Conservation (phyloP, 176 grass and related monocot genomes). For the Oryza nivara region DNA sequence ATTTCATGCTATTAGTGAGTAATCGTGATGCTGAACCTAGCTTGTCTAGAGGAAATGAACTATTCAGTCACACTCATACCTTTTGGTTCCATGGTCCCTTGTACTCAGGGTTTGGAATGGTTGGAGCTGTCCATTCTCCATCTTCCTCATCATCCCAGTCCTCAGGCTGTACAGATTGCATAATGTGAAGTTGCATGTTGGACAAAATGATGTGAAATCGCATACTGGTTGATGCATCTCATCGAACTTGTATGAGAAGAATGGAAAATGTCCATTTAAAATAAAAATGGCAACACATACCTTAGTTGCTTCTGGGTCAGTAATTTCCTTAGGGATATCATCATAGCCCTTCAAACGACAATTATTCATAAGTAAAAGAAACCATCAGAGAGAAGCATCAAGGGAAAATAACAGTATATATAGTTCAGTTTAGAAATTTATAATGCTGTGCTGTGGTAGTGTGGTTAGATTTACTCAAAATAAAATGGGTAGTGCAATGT, state of each 20-base stretch:
- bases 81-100: slow-evolving; percentile 67
- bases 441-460: not conserved
- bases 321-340: slow-evolving; percentile 71
- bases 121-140: slow-evolving; percentile 70
- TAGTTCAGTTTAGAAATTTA: not conserved
- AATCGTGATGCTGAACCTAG: not conserved
- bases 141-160: slow-evolving; percentile 81
- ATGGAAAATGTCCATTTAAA: not conserved
- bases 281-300: slow-evolving; percentile 30
- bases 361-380: not conserved
- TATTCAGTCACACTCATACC: slow-evolving; percentile 42
- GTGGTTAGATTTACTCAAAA: not conserved
- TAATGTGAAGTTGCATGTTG: slow-evolving; percentile 1
- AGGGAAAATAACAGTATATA: not conserved
- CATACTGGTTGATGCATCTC: not conserved
- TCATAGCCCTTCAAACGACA: slow-evolving; percentile 66
- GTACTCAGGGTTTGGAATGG: slow-evolving; percentile 73
- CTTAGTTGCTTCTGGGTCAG: slow-evolving; percentile 66
- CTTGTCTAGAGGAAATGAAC: not conserved
- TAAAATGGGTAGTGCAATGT: not conserved
- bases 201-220: not conserved
- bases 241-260: not conserved
- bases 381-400: not conserved
- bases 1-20: slow-evolving; percentile 3
- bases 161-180: slow-evolving; percentile 49